Conservation (phyloP, 164 flowering plant species). For the Echeveria elegans region DNA sequence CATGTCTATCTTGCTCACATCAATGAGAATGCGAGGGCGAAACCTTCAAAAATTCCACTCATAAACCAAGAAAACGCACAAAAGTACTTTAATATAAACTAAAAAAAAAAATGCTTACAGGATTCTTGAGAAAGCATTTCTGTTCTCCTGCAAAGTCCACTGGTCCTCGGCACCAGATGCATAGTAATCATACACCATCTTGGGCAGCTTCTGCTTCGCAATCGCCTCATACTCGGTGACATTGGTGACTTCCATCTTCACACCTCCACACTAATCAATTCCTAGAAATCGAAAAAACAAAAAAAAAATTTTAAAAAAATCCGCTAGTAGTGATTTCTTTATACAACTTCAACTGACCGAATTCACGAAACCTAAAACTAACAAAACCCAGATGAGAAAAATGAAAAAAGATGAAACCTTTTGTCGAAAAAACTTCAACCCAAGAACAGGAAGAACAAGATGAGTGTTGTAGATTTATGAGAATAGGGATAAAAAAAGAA, state of each 20-base stretch:
- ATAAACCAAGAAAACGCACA: neutral
- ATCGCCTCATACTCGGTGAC: conserved; percentile 68
- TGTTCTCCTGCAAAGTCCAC: conserved; percentile 80
- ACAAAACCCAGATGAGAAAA: neutral
- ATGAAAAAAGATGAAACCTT: neutral
- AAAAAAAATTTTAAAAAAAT: no score
- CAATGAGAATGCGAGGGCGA: conserved; percentile 77
- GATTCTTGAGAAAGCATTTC: conserved; percentile 66
- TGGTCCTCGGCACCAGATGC: conserved; percentile 97
- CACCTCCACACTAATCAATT: neutral
- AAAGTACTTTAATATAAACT: neutral
- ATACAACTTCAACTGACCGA: neutral
- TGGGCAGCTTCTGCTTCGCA: conserved; percentile 77
- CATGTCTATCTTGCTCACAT: conserved; percentile 77
- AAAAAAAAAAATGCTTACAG: conserved; percentile 31
- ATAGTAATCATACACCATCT: conserved; percentile 86
- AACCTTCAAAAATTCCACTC: conserved; percentile 31
- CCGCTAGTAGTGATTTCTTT: neutral
- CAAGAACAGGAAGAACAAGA: neutral
- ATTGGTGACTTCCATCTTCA: conserved; percentile 21
- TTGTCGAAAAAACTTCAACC: neutral
- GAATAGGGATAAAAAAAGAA: neutral
- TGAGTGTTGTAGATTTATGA: neutral
- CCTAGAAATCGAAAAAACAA: neutral
- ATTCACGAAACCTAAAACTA: neutral